These are phyloP conservation scores for Suhomyces bolitotheri DNA, from an alignment of 1,139 yeast species.

Conservation along the genomic window DNA sequence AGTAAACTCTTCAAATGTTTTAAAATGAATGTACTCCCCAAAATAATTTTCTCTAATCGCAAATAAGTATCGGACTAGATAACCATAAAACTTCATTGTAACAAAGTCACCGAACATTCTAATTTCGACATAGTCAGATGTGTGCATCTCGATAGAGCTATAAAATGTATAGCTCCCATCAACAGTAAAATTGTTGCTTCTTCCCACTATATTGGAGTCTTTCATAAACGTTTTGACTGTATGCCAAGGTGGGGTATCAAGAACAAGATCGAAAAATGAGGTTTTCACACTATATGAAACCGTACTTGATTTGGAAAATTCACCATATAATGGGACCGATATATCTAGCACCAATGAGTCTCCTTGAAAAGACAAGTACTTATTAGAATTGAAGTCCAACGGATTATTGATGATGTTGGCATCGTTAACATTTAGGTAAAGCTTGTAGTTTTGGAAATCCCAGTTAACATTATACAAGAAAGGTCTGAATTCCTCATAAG, in stretches of 20 bases:
- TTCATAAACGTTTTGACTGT: constrained; percentile 72
- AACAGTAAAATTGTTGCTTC: constrained; percentile 59
- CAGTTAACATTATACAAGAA: constrained; percentile 62
- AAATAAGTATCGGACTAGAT: constrained; percentile 71
- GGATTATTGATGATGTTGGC: constrained; percentile 87
- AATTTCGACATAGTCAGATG: constrained; percentile 69
- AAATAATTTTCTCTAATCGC: constrained; percentile 85
- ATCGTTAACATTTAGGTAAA: constrained; percentile 80
- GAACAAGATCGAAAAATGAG: constrained; percentile 57
- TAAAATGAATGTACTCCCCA: constrained; percentile 82
- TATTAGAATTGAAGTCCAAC: constrained; percentile 76
- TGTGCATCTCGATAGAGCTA: constrained; percentile 58
- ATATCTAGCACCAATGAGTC: constrained; percentile 50
- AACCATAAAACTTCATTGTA: constrained; percentile 75
- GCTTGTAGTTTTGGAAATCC: constrained; percentile 55
- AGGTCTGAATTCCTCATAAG: constrained; percentile 77
- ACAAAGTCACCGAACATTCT: constrained; percentile 66
- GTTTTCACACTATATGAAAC: constrained; percentile 58
- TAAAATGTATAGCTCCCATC: constrained; percentile 68
- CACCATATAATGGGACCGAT: constrained; percentile 60
- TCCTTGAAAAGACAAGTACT: constrained; percentile 74
- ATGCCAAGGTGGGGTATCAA: constrained; percentile 91
- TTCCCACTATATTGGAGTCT: constrained; percentile 59
- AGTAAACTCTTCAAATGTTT: constrained; percentile 79
- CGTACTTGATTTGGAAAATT: constrained; percentile 56